A percentile compares a stretch with the other conserved stretches of the same genome.
These are phyloP conservation scores for Poronia punctata DNA, from an alignment of 495 filamentous ascomycete species.

Conservation along the genomic window DNA sequence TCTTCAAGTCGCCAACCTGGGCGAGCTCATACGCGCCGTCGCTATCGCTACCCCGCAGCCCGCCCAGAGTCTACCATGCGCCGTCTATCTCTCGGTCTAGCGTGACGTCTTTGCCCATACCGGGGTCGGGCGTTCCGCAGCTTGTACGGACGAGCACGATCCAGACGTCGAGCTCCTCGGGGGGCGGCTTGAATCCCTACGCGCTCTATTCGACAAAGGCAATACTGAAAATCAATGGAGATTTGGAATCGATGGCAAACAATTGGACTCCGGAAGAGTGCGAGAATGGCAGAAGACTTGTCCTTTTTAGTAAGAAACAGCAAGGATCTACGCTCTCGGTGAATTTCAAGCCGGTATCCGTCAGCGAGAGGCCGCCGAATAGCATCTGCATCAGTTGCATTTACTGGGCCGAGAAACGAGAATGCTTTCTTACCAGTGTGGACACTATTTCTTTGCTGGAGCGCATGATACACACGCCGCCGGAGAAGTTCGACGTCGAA, in stretches of 20 bases:
- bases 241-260: constrained; percentile 70
- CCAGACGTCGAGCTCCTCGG: constrained; percentile 43
- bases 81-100: constrained; percentile 30
- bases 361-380: constrained; percentile 62
- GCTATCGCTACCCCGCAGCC: constrained; percentile 35
- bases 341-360: constrained; percentile 63
- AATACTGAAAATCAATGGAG: constrained; percentile 73
- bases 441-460: constrained; percentile 93
- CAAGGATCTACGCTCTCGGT: constrained; percentile 64
- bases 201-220: constrained; percentile 82
- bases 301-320: constrained; percentile 78
- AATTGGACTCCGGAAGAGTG: constrained; percentile 77
- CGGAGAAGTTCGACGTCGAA: constrained; percentile 77
- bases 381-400: constrained; percentile 88
- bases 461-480: constrained; percentile 63
- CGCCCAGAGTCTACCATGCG: constrained; percentile 25
- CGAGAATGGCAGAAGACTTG: constrained; percentile 67
- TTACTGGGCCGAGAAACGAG: constrained; percentile 81
- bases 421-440: constrained; percentile 90
- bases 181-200: constrained; percentile 63
- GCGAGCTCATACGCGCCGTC: constrained; percentile 33
- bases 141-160: constrained; percentile 83
- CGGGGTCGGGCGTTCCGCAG: constrained; percentile 38
- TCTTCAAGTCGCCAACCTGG: constrained; percentile 46
- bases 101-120: constrained; percentile 29